Evolutionary conservation across 169 alveolate genomes (phyloP).

Genomic region (Plasmodium coatneyi): DNA sequence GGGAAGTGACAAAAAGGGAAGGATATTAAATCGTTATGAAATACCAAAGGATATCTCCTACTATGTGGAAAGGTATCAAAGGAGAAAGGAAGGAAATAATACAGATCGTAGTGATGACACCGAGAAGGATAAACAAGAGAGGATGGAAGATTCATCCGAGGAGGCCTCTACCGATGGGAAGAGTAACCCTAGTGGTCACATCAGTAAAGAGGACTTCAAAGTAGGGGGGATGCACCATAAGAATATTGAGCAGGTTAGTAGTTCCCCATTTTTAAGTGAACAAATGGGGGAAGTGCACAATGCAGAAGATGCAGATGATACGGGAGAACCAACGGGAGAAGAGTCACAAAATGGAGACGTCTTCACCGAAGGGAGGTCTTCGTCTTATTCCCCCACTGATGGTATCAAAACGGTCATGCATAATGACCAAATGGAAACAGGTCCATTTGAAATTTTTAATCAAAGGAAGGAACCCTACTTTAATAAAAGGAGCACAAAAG

Average conservation of each 20-base stretch:
- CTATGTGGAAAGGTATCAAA: slow-evolving; percentile 57
- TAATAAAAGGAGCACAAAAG: background rate
- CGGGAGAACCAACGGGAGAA: background rate
- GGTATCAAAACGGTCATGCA: background rate
- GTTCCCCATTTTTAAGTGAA: background rate
- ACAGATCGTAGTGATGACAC: background rate
- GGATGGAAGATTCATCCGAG: background rate
- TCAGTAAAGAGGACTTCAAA: background rate
- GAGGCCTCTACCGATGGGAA: background rate
- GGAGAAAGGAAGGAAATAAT: background rate
- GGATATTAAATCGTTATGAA: slow-evolving; percentile 48
- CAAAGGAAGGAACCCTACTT: background rate
- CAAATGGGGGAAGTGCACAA: background rate
- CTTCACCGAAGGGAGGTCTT: background rate
- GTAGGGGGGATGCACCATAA: background rate
- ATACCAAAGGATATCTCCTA: slow-evolving; percentile 73
- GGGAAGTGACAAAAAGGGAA: slow-evolving; percentile 19
- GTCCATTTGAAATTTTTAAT: background rate
- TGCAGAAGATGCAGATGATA: background rate
- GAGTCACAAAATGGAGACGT: background rate
- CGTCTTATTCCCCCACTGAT: background rate
- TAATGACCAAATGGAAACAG: background rate
- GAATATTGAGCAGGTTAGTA: background rate
- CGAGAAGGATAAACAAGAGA: background rate
- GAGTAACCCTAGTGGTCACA: background rate